phyloP scores from a whole-genome alignment of 768 basidiomycete species.

The Mycena vitilis region DNA sequence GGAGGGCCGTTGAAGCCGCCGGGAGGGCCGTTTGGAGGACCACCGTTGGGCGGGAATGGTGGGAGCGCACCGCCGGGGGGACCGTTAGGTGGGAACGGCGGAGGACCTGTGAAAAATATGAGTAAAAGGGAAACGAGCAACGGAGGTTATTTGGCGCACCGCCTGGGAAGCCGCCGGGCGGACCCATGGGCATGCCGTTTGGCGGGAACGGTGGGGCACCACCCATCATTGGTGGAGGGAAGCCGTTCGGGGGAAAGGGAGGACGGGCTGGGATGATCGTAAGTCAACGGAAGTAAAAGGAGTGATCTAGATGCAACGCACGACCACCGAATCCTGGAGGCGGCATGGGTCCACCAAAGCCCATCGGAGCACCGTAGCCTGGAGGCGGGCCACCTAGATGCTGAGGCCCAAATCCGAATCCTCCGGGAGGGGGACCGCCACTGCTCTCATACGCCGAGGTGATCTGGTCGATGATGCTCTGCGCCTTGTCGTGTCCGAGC shows the following conservation, averaged over 20 bases:
- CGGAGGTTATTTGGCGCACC: conserved; percentile 46
- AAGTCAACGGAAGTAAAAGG: conserved; percentile 53
- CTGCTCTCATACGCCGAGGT: conserved; percentile 91
- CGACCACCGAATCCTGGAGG: conserved; percentile 68
- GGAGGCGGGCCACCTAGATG: conserved; percentile 73
- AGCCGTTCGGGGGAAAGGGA: conserved; percentile 42
- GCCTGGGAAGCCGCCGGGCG: conserved; percentile 53
- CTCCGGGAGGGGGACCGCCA: conserved; percentile 87
- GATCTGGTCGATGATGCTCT: conserved; percentile 98
- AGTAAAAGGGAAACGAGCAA: conserved; percentile 14
- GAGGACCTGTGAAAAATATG: conserved; percentile 40
- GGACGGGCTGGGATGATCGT: conserved; percentile 68
- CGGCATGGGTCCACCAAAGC: conserved; percentile 63
- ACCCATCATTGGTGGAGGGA: conserved; percentile 63
- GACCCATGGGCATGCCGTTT: conserved; percentile 61
- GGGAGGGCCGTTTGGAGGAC: conserved; percentile 45
- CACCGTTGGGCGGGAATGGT: conserved; percentile 56
- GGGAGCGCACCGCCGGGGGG: conserved; percentile 59
- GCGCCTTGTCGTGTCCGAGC: conserved; percentile 95
- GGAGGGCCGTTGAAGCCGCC: conserved; percentile 51
- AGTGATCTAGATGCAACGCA: conserved; percentile 42
- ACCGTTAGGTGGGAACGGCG: conserved; percentile 64
- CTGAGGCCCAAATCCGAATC: conserved; percentile 88
- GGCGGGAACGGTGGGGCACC: conserved; percentile 79
- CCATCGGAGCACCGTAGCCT: conserved; percentile 56